A percentile compares a stretch with the other conserved stretches of the same genome.
Evolutionary conservation across 2,329 filamentous ascomycete genomes (phyloP).

Genomic region (Claviceps sorghi): DNA sequence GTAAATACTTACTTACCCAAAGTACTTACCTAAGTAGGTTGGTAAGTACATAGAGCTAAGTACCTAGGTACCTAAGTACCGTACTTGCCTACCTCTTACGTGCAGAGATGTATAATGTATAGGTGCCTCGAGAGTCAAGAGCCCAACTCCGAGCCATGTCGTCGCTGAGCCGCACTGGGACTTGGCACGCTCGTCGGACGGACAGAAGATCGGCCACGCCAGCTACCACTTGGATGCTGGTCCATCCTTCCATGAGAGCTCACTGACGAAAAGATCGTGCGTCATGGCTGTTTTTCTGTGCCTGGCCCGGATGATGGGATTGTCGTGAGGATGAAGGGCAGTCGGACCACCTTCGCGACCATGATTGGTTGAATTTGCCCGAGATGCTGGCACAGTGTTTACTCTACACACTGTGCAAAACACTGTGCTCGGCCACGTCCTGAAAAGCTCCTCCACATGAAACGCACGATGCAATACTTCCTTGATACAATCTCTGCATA

Average conservation of each 20-base stretch:
- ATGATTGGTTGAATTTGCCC: background rate
- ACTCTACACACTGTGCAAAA: background rate
- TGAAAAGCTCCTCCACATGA: too few species aligned
- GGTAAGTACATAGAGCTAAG: too few species aligned
- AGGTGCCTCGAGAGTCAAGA: constrained; percentile 5
- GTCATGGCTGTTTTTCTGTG: background rate
- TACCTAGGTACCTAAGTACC: too few species aligned
- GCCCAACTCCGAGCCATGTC: background rate
- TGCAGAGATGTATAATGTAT: too few species aligned
- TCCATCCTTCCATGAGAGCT: background rate
- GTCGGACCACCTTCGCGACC: background rate
- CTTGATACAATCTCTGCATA: too few species aligned
- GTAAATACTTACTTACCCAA: too few species aligned
- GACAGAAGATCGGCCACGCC: background rate
- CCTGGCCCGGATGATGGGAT: background rate
- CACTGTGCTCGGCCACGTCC: too few species aligned
- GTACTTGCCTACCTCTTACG: too few species aligned
- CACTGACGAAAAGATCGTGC: background rate
- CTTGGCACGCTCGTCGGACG: background rate
- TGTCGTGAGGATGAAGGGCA: background rate
- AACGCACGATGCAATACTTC: too few species aligned
- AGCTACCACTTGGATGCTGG: constrained; percentile 8
- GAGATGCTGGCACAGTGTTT: background rate
- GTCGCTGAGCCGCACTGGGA: background rate
- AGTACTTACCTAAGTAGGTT: too few species aligned